Percentiles rank a stretch among this genome's conserved stretches.
Conservation (phyloP, 305 asterid species). For the Fraxinus floribunda region DNA sequence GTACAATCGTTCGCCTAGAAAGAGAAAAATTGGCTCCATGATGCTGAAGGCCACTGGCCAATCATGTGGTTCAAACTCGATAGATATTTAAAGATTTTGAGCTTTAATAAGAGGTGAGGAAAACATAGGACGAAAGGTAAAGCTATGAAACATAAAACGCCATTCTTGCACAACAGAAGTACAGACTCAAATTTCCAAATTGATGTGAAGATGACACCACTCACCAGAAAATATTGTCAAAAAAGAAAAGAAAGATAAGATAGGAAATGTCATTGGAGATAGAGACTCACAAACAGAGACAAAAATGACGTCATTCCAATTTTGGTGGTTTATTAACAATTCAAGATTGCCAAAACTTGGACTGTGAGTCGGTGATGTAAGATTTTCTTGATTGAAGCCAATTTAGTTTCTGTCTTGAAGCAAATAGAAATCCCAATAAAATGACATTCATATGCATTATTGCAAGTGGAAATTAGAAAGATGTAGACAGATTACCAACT, state of each 20-base stretch:
- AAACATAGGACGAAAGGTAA: not conserved
- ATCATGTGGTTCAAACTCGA: slow-evolving; percentile 19
- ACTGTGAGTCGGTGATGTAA: slow-evolving; percentile 13
- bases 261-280: slow-evolving; percentile 22
- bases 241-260: slow-evolving; percentile 15
- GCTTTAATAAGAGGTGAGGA: not conserved
- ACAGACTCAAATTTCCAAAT: not conserved
- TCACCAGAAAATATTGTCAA: not conserved
- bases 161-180: not conserved
- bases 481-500: slow-evolving; percentile 34
- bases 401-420: slow-evolving; percentile 35
- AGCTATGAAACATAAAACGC: not conserved
- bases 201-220: slow-evolving; percentile 18
- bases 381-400: slow-evolving; percentile 30
- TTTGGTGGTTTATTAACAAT: slow-evolving; percentile 16
- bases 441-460: slow-evolving; percentile 40
- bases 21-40: not conserved
- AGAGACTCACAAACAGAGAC: slow-evolving; percentile 28
- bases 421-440: slow-evolving; percentile 26
- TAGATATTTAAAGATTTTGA: not conserved
- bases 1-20: not conserved
- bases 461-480: slow-evolving; percentile 30
- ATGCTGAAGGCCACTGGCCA: slow-evolving; percentile 6
- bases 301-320: slow-evolving; percentile 21
- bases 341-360: slow-evolving; percentile 17